Percentiles rank a stretch among this genome's conserved stretches.
Evolutionary conservation across 2,329 filamentous ascomycete species (phyloP).

Genomic region (Arachnomyces sp.): DNA sequence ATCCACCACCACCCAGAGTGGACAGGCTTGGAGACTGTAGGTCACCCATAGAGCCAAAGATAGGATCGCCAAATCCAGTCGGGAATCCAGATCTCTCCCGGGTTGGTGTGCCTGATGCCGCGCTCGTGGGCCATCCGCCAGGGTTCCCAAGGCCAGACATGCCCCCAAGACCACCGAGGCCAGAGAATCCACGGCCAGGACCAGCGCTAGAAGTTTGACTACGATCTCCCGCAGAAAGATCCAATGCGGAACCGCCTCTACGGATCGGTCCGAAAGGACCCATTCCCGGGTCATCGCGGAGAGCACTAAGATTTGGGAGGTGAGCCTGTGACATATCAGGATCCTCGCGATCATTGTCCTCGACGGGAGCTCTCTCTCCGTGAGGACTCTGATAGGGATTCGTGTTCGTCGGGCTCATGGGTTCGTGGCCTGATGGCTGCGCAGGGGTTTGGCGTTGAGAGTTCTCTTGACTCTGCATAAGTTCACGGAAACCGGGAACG

Average conservation of each 20-base stretch:
- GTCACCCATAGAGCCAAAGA: slow-evolving; percentile 70
- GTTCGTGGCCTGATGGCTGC: slow-evolving; percentile 50
- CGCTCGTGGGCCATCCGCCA: slow-evolving; percentile 47
- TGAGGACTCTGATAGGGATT: slow-evolving; percentile 93
- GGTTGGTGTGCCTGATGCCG: slow-evolving; percentile 65
- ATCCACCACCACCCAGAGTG: slow-evolving; percentile 33
- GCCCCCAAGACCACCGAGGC: slow-evolving; percentile 43
- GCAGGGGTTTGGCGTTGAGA: slow-evolving; percentile 49
- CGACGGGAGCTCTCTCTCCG: slow-evolving; percentile 52
- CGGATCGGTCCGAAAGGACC: slow-evolving; percentile 48
- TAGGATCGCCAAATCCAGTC: slow-evolving; percentile 47
- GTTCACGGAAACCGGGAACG: slow-evolving; percentile 48
- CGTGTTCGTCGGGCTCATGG: slow-evolving; percentile 84
- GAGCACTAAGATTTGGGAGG: slow-evolving; percentile 45
- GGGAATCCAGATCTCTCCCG: slow-evolving; percentile 46
- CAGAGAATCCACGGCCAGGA: slow-evolving; percentile 61
- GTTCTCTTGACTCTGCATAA: slow-evolving; percentile 50
- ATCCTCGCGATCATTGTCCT: slow-evolving; percentile 52
- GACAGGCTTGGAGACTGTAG: slow-evolving; percentile 48
- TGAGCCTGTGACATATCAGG: slow-evolving; percentile 45
- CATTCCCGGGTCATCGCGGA: slow-evolving; percentile 42
- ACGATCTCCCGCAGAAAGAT: slow-evolving; percentile 64
- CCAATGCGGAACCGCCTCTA: slow-evolving; percentile 47
- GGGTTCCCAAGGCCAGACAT: slow-evolving; percentile 47
- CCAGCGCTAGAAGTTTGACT: slow-evolving; percentile 89